These are phyloP conservation scores for Pseudopithomyces chartarum DNA, from an alignment of 2,329 filamentous ascomycete genomes.

Conservation along the genomic window DNA sequence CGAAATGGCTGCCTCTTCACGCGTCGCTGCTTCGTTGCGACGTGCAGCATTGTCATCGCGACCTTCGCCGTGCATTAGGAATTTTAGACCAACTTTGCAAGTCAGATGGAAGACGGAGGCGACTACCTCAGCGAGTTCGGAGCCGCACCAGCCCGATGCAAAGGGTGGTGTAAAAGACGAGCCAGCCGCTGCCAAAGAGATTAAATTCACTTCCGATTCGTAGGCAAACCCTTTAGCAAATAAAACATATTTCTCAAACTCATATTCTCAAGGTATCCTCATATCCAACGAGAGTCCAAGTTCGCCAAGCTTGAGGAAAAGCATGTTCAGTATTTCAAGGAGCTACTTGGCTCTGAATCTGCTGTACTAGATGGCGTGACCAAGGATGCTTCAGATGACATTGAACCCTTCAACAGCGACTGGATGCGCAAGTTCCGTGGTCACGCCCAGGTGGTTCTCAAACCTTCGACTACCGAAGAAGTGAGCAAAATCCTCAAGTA, in stretches of 20 bases:
- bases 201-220: conserved; percentile 83
- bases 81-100: conserved; percentile 35
- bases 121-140: conserved; percentile 47
- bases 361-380: conserved; percentile 86
- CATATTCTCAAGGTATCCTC: conserved; percentile 64
- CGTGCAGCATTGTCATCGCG: conserved; percentile 35
- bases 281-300: conserved; percentile 76
- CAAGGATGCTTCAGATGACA: conserved; percentile 73
- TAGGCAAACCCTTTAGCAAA: conserved; percentile 40
- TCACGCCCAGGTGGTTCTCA: conserved; percentile 84
- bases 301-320: conserved; percentile 75
- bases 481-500: conserved; percentile 91
- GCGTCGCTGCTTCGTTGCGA: conserved; percentile 40
- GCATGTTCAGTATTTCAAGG: conserved; percentile 82
- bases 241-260: not conserved
- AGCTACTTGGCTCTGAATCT: conserved; percentile 76
- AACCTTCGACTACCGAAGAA: conserved; percentile 82
- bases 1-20: conserved; percentile 42
- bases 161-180: conserved; percentile 40
- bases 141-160: conserved; percentile 46
- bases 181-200: conserved; percentile 48
- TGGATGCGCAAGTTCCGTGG: conserved; percentile 99
- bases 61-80: conserved; percentile 24
- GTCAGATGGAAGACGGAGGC: conserved; percentile 38
- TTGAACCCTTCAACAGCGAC: conserved; percentile 92